Base-by-base conservation (phyloP, 2,329 filamentous ascomycete species). In the Neopestalotiopsis sp. region DNA sequence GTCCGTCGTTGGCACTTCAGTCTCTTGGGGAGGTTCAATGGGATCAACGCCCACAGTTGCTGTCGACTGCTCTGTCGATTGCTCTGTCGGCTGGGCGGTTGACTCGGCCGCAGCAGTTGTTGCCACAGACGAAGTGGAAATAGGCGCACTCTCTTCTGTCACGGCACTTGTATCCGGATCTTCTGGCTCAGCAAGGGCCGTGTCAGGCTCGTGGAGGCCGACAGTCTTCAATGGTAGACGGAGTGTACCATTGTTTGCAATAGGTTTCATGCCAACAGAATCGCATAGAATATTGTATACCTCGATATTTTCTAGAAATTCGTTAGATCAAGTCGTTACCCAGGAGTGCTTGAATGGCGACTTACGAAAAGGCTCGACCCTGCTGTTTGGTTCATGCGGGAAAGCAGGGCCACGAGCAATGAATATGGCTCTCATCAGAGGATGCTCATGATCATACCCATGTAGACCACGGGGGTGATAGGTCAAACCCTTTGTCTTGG, bases 201-300 rank as follows among this genome's bases (percentile, higher is more conserved):
- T 30, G n/a, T 63, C 69, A 12, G 62, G 76, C 62, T 86, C 84
- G 76, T 95, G 92, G 1, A 88, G 77, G 4, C 91, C 92, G 13
- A 89, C 77, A 0, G 90, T 84, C 69, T 85, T 86, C 30, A 95
- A 81, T 0, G 93, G 93, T 13, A 95, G 85, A 12, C 91, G 86
- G 5, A 98, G 82, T 0, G 94, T 97, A 64, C 95, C 95, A 76
- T 98, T 98, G 78, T 97, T 98, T 1, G 93, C 89, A 67, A 86
- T 86, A 0, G 94, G 93, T 3, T 77, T 79, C 68, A 98, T 83
- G 13, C 91, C 91, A 32, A 98, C 81, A 0, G 93, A 95, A 80
- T 98, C 95, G 78, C 95, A 98, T 59, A 98, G 81, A 71, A 98
- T 93, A 76, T 97, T 97, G 82, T 98, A 98, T 9, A 98, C 92